Conservation (phyloP, 805 yeast genomes). For the Ogataea salicorniae region DNA sequence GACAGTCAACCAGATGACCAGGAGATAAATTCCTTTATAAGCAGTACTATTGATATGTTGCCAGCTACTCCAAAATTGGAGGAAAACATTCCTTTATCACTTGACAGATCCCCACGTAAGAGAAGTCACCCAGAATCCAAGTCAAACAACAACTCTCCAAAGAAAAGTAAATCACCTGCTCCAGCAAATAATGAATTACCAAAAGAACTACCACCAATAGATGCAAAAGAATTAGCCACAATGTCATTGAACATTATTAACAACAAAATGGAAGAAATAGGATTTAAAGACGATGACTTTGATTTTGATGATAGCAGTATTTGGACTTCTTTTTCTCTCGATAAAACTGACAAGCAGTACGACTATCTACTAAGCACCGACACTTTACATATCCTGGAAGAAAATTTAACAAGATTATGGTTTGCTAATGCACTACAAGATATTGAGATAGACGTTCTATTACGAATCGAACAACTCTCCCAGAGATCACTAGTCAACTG, state of each 20-base stretch:
- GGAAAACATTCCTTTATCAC: too few species aligned
- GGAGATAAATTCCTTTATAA: conserved; percentile 4
- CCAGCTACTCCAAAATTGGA: too few species aligned
- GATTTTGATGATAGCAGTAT: conserved; percentile 5
- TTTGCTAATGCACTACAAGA: conserved; percentile 8
- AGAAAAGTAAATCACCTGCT: too few species aligned
- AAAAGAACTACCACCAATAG: not conserved
- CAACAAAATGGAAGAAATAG: conserved; percentile 10
- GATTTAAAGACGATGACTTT: conserved; percentile 24
- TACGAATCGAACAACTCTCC: conserved; percentile 31
- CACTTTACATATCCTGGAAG: conserved; percentile 20
- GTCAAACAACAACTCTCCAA: too few species aligned
- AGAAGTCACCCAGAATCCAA: too few species aligned
- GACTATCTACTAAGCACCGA: conserved; percentile 18
- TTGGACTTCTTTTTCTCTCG: conserved; percentile 6
- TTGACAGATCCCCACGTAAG: too few species aligned
- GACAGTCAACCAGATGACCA: conserved; percentile 3
- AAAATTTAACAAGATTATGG: conserved; percentile 18
- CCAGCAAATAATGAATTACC: too few species aligned
- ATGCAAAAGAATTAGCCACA: not conserved
- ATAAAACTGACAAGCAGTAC: conserved; percentile 19
- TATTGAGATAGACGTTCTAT: conserved; percentile 24
- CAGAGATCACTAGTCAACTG: conserved; percentile 24
- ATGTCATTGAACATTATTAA: conserved; percentile 1
- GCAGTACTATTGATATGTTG: conserved; percentile 1